Evolutionary conservation across 495 filamentous ascomycete genomes (phyloP).

Genomic region (Neurospora terricola): DNA sequence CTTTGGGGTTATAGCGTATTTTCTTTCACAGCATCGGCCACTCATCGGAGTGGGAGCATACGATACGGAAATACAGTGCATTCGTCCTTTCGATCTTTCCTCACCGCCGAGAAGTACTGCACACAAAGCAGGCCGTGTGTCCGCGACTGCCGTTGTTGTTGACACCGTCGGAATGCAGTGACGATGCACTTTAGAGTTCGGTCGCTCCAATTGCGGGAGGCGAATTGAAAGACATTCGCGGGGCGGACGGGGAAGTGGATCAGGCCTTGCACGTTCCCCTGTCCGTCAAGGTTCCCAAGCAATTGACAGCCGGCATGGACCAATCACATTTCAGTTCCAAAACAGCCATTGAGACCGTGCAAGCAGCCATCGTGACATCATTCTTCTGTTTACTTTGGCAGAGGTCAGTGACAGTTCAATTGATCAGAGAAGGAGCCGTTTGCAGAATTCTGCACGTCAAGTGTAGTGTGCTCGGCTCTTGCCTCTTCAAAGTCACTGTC

Average conservation of each 20-base stretch:
- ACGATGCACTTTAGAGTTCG: neutral
- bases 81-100: neutral
- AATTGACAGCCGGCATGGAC: neutral
- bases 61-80: neutral
- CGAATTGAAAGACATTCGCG: neutral
- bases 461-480: neutral
- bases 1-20: neutral
- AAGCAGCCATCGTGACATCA: neutral
- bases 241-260: neutral
- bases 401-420: neutral
- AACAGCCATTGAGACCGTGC: neutral
- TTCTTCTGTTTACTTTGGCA: neutral
- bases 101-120: neutral
- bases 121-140: neutral
- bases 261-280: neutral
- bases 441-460: neutral
- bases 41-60: neutral
- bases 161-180: neutral
- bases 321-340: neutral
- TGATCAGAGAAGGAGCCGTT: neutral
- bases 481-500: neutral
- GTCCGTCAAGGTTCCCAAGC: neutral
- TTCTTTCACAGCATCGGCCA: neutral
- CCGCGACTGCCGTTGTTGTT: neutral
- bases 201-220: neutral